Evolutionary conservation across 2,329 filamentous ascomycete species (phyloP).

Genomic region (Tolypocladium capitatum): DNA sequence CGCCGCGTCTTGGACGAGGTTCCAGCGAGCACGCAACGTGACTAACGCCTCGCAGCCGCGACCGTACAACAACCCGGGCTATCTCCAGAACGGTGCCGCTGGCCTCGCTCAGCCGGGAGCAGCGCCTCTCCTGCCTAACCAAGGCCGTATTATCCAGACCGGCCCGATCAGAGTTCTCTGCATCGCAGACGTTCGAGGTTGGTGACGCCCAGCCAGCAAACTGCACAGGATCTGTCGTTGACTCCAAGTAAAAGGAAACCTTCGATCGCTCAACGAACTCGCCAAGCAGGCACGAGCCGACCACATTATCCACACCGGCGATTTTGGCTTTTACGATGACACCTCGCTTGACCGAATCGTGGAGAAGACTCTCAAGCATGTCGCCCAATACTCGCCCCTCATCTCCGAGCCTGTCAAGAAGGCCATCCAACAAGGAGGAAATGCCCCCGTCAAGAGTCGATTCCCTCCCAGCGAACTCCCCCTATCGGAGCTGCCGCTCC

Average conservation of each 20-base stretch:
- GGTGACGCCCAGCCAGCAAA: slow-evolving; percentile 5
- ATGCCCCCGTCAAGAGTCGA: slow-evolving; percentile 72
- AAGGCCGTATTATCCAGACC: slow-evolving; percentile 52
- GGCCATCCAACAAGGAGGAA: slow-evolving; percentile 49
- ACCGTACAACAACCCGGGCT: slow-evolving; percentile 38
- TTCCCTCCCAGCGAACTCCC: slow-evolving; percentile 72
- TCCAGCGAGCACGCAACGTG: slow-evolving; percentile 4
- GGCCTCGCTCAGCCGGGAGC: slow-evolving; percentile 43
- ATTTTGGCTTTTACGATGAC: slow-evolving; percentile 98
- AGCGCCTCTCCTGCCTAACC: slow-evolving; percentile 52
- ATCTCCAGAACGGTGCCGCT: slow-evolving; percentile 49
- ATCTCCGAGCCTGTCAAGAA: slow-evolving; percentile 68
- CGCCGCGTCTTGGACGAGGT: not conserved
- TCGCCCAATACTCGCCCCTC: slow-evolving; percentile 94
- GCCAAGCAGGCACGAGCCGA: slow-evolving; percentile 89
- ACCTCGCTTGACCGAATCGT: slow-evolving; percentile 92
- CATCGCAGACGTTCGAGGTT: slow-evolving; percentile 61
- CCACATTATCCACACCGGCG: slow-evolving; percentile 96
- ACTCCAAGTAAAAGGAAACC: slow-evolving; percentile 54
- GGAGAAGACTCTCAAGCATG: slow-evolving; percentile 96
- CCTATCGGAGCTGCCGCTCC: slow-evolving; percentile 81
- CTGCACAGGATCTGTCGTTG: slow-evolving; percentile 4
- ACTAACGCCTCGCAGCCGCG: slow-evolving; percentile 22
- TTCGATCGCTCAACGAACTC: slow-evolving; percentile 90
- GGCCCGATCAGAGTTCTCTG: slow-evolving; percentile 55